Percentiles rank a stretch among this genome's conserved stretches.
Evolutionary conservation across 2,329 filamentous ascomycete species (phyloP).

Genomic region (Aspergillus unguis): DNA sequence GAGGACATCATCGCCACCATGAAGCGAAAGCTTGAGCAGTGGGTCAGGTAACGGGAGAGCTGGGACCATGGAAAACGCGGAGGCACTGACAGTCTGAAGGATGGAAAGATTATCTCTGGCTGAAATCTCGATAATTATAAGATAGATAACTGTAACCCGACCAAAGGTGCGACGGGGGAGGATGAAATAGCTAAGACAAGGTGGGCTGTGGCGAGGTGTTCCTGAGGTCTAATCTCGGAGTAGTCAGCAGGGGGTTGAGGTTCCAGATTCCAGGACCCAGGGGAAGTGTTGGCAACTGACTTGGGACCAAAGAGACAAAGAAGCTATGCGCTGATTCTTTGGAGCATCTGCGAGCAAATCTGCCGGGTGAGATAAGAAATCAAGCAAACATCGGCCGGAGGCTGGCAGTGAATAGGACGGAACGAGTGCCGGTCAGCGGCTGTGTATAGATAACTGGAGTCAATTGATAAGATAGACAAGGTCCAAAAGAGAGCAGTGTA

Average conservation of each 20-base stretch:
- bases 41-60: slow-evolving; percentile 2
- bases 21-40: slow-evolving; percentile 1
- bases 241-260: slow-evolving; percentile 19
- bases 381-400: slow-evolving; percentile 2
- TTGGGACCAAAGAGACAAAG: slow-evolving; percentile 10
- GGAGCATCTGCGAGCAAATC: background rate
- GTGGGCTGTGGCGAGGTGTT: slow-evolving; percentile 20
- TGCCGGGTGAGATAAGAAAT: background rate
- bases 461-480: slow-evolving; percentile 21
- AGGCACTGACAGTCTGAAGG: background rate
- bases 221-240: slow-evolving; percentile 15
- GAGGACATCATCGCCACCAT: slow-evolving; percentile 1
- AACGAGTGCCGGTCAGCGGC: slow-evolving; percentile 27
- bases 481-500: too few relatives aligned
- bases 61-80: background rate
- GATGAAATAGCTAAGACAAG: background rate
- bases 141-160: background rate
- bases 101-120: background rate
- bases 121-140: background rate
- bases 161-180: background rate
- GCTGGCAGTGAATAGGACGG: slow-evolving; percentile 25
- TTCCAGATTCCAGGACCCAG: slow-evolving; percentile 13
- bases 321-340: slow-evolving; percentile 11
- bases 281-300: slow-evolving; percentile 8
- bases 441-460: slow-evolving; percentile 26